Conservation (phyloP, 176 grass and related monocot genomes). For the Panicum miliaceum region DNA sequence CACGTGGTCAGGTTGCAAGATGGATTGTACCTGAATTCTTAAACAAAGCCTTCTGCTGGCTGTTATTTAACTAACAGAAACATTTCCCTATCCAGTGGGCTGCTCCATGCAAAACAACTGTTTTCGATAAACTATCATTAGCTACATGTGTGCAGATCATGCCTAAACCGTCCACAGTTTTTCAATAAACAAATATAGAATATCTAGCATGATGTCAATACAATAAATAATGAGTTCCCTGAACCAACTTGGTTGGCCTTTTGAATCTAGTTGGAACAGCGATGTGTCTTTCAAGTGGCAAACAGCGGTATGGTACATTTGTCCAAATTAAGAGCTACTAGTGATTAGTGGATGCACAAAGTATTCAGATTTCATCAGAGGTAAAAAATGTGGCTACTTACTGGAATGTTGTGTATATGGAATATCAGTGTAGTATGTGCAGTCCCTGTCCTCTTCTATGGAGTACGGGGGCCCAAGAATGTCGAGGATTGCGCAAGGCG, state of each 20-base stretch:
- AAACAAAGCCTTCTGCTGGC: conserved; percentile 29
- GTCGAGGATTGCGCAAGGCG: conserved; percentile 69
- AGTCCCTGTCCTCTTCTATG: conserved; percentile 72
- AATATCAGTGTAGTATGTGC: conserved; percentile 71
- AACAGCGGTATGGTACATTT: background rate
- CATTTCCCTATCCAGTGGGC: conserved; percentile 40
- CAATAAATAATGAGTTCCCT: background rate
- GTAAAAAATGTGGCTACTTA: conserved; percentile 40
- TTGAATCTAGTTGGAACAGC: background rate
- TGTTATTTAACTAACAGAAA: conserved; percentile 29
- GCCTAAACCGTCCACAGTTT: conserved; percentile 19
- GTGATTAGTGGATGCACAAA: background rate
- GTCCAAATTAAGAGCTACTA: background rate
- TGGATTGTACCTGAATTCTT: conserved; percentile 2
- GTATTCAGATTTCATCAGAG: background rate
- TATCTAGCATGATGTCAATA: background rate
- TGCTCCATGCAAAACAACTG: conserved; percentile 32
- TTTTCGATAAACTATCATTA: conserved; percentile 2
- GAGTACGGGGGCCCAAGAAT: conserved; percentile 83
- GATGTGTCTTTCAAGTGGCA: background rate
- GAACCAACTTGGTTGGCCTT: conserved; percentile 1
- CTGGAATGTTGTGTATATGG: conserved; percentile 44
- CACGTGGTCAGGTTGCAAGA: conserved; percentile 19
- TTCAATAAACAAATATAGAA: background rate
- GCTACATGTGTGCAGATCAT: background rate